Evolutionary conservation across 2,329 filamentous ascomycete genomes (phyloP), one percentile per base, ranked within the genome.

Genomic region (Cladosporium sp.): DNA sequence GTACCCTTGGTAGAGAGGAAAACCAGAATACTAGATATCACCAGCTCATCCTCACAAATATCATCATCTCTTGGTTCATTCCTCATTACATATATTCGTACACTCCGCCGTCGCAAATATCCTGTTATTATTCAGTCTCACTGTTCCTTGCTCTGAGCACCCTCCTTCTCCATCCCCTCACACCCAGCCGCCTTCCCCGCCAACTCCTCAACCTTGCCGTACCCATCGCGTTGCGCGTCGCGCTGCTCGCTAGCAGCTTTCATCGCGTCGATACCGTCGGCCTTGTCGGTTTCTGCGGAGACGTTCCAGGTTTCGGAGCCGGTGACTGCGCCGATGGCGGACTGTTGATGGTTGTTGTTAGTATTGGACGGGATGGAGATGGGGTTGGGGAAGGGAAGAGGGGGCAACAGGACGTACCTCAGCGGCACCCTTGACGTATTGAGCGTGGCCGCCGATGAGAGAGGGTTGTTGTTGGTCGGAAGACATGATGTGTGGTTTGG

Each of bases 101-200:
- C 48, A 51, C 18, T 18, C 3, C 13, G 28, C 48, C 23, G 13
- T 34, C 32, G 8, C 32, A 34, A 13, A 34, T 34, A 34, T 13
- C 32, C 8, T 34, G n/a, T n/a, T n/a, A n/a, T n/a, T 34, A 3
- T 11, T 34, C 26, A 30, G 5, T 18, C 51, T 23, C 14, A n/a
- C 26, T 56, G 26, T 28, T 57, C 66, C 73, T 74, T 73, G 58
- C 85, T 88, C 21, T 79, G 82, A 16, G 78, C 80, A 0, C 88
- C 88, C 75, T 90, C 88, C 63, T 83, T 82, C 76, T 85, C 79
- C 89, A 91, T 91, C 0, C 89, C 89, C 76, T 89, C 86, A 69
- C 89, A 91, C 0, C 89, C 89, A 0, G 86, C 83, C 0, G 84
- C 77, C 72, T 85, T 86, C 6, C 89, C 89, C 0, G 87, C 85